A percentile compares a stretch with the other conserved stretches of the same genome.
phyloP scores from a whole-genome alignment of 2,329 filamentous ascomycete species.

The Cladobotryum mycophilum region DNA sequence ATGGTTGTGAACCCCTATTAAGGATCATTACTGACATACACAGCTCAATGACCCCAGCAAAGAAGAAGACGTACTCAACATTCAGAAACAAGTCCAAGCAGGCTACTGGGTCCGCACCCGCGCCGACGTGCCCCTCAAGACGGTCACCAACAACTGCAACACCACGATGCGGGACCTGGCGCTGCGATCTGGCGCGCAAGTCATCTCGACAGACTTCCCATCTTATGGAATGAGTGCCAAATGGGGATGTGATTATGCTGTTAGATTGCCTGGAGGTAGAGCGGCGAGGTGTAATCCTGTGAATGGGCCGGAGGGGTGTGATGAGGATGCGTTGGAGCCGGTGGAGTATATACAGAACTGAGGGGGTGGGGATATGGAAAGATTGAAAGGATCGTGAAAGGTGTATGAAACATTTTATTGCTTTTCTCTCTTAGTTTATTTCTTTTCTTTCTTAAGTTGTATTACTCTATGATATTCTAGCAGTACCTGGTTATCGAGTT shows the following conservation, averaged over 20 bases:
- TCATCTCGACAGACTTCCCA: conserved; percentile 44
- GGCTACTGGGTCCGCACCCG: conserved; percentile 45
- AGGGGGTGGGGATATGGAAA: too few relatives aligned
- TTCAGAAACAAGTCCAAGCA: conserved; percentile 37
- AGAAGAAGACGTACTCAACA: conserved; percentile 30
- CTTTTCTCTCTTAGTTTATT: too few relatives aligned
- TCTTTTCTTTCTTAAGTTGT: too few relatives aligned
- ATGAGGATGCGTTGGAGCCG: conserved; percentile 13
- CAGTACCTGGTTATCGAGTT: too few relatives aligned
- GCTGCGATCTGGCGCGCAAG: conserved; percentile 41
- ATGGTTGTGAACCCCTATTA: too few relatives aligned
- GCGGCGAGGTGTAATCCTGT: conserved; percentile 29
- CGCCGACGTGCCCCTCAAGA: conserved; percentile 39
- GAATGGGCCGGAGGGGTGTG: conserved; percentile 14
- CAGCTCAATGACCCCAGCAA: conserved; percentile 38
- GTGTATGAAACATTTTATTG: too few relatives aligned
- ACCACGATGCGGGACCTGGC: conserved; percentile 35
- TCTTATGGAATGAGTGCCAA: conserved; percentile 39
- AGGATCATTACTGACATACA: too few relatives aligned
- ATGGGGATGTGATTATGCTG: conserved; percentile 40
- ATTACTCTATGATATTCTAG: too few relatives aligned
- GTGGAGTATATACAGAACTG: conserved; percentile 4
- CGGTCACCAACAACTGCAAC: conserved; percentile 33
- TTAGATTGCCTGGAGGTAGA: conserved; percentile 17
- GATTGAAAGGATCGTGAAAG: too few relatives aligned